These are phyloP conservation scores for Aspergillus ustus DNA, from an alignment of 2,329 filamentous ascomycete species.

Conservation along the genomic window DNA sequence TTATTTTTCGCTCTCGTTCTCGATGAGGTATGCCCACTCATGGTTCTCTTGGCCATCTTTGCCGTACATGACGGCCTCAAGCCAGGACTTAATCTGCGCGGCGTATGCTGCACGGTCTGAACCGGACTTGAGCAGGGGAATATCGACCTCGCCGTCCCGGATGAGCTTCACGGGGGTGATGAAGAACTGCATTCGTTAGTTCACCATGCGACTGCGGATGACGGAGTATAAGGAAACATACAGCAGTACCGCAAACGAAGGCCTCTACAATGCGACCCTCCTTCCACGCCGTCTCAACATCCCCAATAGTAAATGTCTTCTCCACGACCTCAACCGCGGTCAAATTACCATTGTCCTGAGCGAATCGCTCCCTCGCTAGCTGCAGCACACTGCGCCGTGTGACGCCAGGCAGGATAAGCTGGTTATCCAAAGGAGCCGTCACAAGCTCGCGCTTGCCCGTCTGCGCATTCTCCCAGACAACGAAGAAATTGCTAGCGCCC, in stretches of 20 bases:
- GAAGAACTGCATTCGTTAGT: slow-evolving; percentile 62
- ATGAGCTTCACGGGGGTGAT: slow-evolving; percentile 71
- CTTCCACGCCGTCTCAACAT: slow-evolving; percentile 71
- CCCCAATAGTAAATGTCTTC: slow-evolving; percentile 79
- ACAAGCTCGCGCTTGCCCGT: slow-evolving; percentile 69
- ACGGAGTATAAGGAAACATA: slow-evolving; percentile 50
- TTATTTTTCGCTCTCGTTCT: slow-evolving; percentile 56
- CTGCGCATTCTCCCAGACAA: slow-evolving; percentile 70
- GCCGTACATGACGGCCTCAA: slow-evolving; percentile 77
- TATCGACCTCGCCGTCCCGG: slow-evolving; percentile 67
- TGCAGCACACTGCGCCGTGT: slow-evolving; percentile 82
- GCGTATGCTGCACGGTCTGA: slow-evolving; percentile 39
- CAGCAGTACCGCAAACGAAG: slow-evolving; percentile 85
- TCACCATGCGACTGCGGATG: background rate
- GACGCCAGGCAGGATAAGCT: slow-evolving; percentile 84
- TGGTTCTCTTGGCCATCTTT: slow-evolving; percentile 69
- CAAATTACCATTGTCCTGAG: slow-evolving; percentile 47
- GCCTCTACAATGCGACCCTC: slow-evolving; percentile 82
- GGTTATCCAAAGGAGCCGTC: slow-evolving; percentile 80
- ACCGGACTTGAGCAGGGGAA: slow-evolving; percentile 53
- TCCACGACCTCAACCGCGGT: slow-evolving; percentile 84
- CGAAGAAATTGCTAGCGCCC: slow-evolving; percentile 89
- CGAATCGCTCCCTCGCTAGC: slow-evolving; percentile 68
- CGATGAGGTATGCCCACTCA: slow-evolving; percentile 70
- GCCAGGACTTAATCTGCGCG: slow-evolving; percentile 64